Evolutionary conservation across 805 yeast species (phyloP), one percentile per base, ranked within the genome.

Genomic region (Schwanniomyces yamadae): DNA sequence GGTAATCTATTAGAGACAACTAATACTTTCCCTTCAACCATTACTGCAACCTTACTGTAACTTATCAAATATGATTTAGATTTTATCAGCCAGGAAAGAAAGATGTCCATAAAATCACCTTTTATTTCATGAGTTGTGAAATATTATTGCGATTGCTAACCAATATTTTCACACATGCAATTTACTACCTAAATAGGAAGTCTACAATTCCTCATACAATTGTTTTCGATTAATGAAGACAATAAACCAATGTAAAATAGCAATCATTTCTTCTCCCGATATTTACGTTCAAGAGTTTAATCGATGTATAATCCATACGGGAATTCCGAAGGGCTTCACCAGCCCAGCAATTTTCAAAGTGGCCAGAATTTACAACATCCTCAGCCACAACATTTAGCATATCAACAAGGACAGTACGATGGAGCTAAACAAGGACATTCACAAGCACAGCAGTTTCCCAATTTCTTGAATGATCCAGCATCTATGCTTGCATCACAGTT

Each of bases 1-100:
- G 99, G 99, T 36, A 93, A 76, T 51, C 99, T 73, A 62, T 93
- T 93, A 7, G 97, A 89, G 2, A 93, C 95, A 4, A 95, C 97
- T 23, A 93, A 62, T 18, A 93, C 91, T 57, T 87, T 85, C 5
- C 87, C 87, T n/a, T 48, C 40, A 9, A 42, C 44, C 54, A 50
- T 49, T 19, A 31, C 17, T 28, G n/a, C 6, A 8, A 6, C 3
- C 14, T 10, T 28, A n/a, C n/a, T n/a, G n/a, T n/a, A n/a, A n/a
- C n/a, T n/a, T n/a, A n/a, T n/a, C n/a, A n/a, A n/a, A n/a, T n/a
- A n/a, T n/a, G n/a, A n/a, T n/a, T n/a, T n/a, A n/a, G n/a, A n/a
- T n/a, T n/a, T n/a, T n/a, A n/a, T n/a, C n/a, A n/a, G n/a, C n/a
- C n/a, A n/a, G n/a, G n/a, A n/a, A n/a, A n/a, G n/a, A n/a, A n/a